These are phyloP conservation scores for Solanum lignicaule DNA, from an alignment of 257 asterid genomes.

Conservation along the genomic window DNA sequence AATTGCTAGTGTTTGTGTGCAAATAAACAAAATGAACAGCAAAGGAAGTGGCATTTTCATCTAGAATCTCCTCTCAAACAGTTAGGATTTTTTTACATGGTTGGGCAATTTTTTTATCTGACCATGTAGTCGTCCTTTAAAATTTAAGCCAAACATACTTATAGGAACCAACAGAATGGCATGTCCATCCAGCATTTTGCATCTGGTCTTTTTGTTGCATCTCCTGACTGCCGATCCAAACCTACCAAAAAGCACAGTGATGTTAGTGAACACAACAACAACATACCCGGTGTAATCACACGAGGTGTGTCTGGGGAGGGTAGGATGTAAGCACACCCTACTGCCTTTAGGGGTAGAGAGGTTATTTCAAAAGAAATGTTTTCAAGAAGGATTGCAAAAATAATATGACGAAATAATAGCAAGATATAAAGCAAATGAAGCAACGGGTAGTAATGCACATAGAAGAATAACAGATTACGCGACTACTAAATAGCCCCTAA, in stretches of 20 bases:
- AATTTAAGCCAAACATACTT: conserved; percentile 37
- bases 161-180: conserved; percentile 97
- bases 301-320: background rate
- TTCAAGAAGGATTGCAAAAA: background rate
- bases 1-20: background rate
- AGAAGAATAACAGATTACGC: background rate
- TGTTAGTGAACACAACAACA: background rate
- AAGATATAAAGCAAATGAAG: background rate
- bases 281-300: background rate
- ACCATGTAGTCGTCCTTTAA: background rate
- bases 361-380: background rate
- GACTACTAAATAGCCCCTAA: background rate
- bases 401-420: background rate
- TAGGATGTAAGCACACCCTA: background rate
- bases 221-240: conserved; percentile 52
- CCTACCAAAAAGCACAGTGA: conserved; percentile 29
- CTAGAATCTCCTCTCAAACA: background rate
- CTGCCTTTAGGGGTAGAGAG: background rate
- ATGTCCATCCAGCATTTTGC: conserved; percentile 68
- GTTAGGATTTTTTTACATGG: background rate
- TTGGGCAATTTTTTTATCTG: background rate
- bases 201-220: conserved; percentile 21
- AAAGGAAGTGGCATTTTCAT: background rate
- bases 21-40: background rate
- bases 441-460: background rate